These are phyloP conservation scores for Aspergillus olivimuriae DNA, from an alignment of 495 filamentous ascomycete genomes.

Conservation along the genomic window DNA sequence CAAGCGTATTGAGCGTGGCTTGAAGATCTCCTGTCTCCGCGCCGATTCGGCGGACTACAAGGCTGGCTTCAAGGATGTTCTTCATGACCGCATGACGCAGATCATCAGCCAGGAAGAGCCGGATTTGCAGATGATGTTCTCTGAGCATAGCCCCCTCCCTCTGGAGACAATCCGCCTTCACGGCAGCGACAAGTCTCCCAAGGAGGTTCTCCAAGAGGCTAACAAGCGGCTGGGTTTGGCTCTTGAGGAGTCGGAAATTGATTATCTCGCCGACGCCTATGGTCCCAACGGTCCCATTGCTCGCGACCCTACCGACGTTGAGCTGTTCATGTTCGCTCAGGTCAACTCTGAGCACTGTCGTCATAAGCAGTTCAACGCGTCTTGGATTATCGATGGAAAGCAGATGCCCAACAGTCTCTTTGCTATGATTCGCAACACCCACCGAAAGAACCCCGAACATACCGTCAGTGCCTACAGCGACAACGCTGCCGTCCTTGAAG, in stretches of 20 bases:
- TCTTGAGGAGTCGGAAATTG: slow-evolving; percentile 80
- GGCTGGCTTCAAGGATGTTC: slow-evolving; percentile 57
- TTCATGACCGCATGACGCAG: slow-evolving; percentile 95
- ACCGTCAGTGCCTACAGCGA: slow-evolving; percentile 95
- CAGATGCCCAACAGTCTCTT: slow-evolving; percentile 75
- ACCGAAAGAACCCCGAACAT: slow-evolving; percentile 66
- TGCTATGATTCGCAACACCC: slow-evolving; percentile 91
- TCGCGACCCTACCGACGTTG: slow-evolving; percentile 77
- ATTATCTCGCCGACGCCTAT: slow-evolving; percentile 87
- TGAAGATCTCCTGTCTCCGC: slow-evolving; percentile 56
- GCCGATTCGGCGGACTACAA: slow-evolving; percentile 27
- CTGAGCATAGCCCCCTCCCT: slow-evolving; percentile 61
- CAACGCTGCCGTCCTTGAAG: slow-evolving; percentile 89
- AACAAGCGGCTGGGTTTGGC: slow-evolving; percentile 79
- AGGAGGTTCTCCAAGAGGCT: slow-evolving; percentile 68
- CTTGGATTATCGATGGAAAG: slow-evolving; percentile 92
- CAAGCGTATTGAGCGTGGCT: slow-evolving; percentile 81
- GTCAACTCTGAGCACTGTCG: slow-evolving; percentile 62
- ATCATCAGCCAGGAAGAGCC: slow-evolving; percentile 59
- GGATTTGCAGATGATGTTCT: slow-evolving; percentile 69
- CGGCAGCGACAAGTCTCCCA: slow-evolving; percentile 51
- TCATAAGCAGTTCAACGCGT: slow-evolving; percentile 89
- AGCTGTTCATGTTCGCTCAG: slow-evolving; percentile 99
- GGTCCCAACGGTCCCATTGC: slow-evolving; percentile 59
- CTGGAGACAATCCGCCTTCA: slow-evolving; percentile 69